Evolutionary conservation across 768 basidiomycete genomes (phyloP), one percentile per base, ranked within the genome.

Genomic region (Collybia mongolica): DNA sequence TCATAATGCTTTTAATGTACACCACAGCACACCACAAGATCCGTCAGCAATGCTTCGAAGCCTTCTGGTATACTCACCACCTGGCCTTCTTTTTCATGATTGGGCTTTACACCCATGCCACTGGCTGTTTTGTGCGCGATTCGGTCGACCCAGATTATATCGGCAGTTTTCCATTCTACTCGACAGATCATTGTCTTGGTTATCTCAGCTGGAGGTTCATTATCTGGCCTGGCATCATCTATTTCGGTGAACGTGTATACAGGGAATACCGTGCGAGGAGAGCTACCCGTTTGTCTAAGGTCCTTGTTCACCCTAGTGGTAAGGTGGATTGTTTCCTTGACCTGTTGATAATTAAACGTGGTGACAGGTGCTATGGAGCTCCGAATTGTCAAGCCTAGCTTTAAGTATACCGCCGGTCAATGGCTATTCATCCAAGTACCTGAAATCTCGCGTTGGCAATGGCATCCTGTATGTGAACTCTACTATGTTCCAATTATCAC

Each of bases 1-100:
- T 97, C 53, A 84, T 94, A 66, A 93, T 98, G 91, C 66, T 98
- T 56, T 65, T 93, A 60, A 93, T 96, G 80, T 96, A 95, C 66
- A 82, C 89, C 36, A 94, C 93, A 18, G 93, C 94, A 2, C 91
- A 94, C 68, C 77, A 82, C 62, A 93, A 89, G 69, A 85, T 98
- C 55, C 88, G 94, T 57, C 68, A 80, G 53, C 90, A 93, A 68
- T 90, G 85, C 73, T 97, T 95, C 69, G 94, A 98, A 67, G 91
- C 83, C 1, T 98, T 98, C 76, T 96, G 93, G 93, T 96, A 94
- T 67, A 94, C 93, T 28, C 94, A 96, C 57, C 94, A 95, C 58
- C 82, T 94, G 36, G 91, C 90, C 9, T 92, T 94, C 77, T 91
- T 94, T 73, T 94, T 95, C 74, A 90, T 95, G 84, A 74, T 95